Base-by-base conservation (phyloP, 768 basidiomycete genomes). In the Leccinum olivaceopallidum region DNA sequence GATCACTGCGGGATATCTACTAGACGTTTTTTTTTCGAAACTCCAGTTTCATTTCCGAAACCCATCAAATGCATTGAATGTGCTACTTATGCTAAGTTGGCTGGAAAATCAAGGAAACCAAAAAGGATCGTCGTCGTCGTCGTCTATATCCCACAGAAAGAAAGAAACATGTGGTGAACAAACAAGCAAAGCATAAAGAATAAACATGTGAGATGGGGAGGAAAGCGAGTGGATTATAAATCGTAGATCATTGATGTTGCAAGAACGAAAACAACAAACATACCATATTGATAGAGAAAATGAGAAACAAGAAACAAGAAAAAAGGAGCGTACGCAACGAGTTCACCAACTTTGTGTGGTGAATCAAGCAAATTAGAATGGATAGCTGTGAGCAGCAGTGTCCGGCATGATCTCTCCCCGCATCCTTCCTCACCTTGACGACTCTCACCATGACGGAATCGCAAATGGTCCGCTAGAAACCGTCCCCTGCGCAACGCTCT, bases 401-500 rank as follows among this genome's bases (percentile, higher is more conserved):
- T 47, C 44, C 44, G 44, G 20, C 57, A 59, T 24, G 60, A 66
- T 32, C 6, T 47, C 44, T 20, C 44, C 44, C n/a, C 5, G 14
- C 18, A 2, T 20, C 24, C 39, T 36, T 10, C 36, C n/a, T 22
- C 37, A 9, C 53, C 37, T 10, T 28, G 47, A 36, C 50, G 9
- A 28, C 53, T 37, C 57, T 28, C 56, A 53, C 57, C 64, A 62
- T 12, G 57, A 10, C 44, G 44, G 44, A 47, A 47, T 47, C n/a
- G 44, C 44, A 47, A 20, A 47, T 12, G 44, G 20, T 10, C 44
- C 64, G 20, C 55, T 56, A 12, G 67, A 61, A 3, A 57, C 44
- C 6, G 74, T 67, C 13, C 76, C 76, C 34, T 75, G 74, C 3
- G 82, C 84, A 47, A 89, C 76, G 39, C 81, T 84, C 61, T 77